A percentile compares a stretch with the other conserved stretches of the same genome.
phyloP scores from a whole-genome alignment of 2,329 filamentous ascomycete genomes.

The Colletotrichum aenigma region DNA sequence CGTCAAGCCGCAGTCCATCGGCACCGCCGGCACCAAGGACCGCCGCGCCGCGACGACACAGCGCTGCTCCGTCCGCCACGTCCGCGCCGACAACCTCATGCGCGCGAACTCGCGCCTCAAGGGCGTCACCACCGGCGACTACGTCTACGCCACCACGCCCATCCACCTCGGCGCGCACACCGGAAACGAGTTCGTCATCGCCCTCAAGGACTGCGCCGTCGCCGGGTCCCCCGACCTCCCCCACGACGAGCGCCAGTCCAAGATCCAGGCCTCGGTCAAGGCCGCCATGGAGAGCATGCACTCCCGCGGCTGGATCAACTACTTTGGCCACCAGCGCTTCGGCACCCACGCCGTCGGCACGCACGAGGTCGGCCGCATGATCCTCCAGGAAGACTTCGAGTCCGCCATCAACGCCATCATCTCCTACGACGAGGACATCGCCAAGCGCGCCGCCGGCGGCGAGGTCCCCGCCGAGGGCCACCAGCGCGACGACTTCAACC shows the following conservation, averaged over 20 bases:
- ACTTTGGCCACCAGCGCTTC: slow-evolving; percentile 97
- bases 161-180: slow-evolving; percentile 82
- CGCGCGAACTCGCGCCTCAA: slow-evolving; percentile 67
- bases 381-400: slow-evolving; percentile 81
- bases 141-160: slow-evolving; percentile 72
- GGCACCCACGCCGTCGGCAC: slow-evolving; percentile 88
- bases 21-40: slow-evolving; percentile 86
- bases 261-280: slow-evolving; percentile 43
- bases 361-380: slow-evolving; percentile 81
- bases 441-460: slow-evolving; percentile 44
- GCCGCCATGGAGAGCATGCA: slow-evolving; percentile 70
- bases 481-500: slow-evolving; percentile 76
- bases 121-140: slow-evolving; percentile 77
- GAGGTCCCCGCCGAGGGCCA: slow-evolving; percentile 50
- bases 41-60: slow-evolving; percentile 86
- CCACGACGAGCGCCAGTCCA: slow-evolving; percentile 27
- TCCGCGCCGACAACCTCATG: slow-evolving; percentile 63
- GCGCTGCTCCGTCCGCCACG: slow-evolving; percentile 68
- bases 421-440: slow-evolving; percentile 68
- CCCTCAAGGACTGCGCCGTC: slow-evolving; percentile 83
- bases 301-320: slow-evolving; percentile 89
- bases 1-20: slow-evolving; percentile 75
- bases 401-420: slow-evolving; percentile 81
- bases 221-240: slow-evolving; percentile 16
- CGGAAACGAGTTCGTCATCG: slow-evolving; percentile 94